Percentiles rank a stretch among this genome's conserved stretches.
Evolutionary conservation across 208 protist genomes (phyloP).

Genomic region (Crithidia expoeki): DNA sequence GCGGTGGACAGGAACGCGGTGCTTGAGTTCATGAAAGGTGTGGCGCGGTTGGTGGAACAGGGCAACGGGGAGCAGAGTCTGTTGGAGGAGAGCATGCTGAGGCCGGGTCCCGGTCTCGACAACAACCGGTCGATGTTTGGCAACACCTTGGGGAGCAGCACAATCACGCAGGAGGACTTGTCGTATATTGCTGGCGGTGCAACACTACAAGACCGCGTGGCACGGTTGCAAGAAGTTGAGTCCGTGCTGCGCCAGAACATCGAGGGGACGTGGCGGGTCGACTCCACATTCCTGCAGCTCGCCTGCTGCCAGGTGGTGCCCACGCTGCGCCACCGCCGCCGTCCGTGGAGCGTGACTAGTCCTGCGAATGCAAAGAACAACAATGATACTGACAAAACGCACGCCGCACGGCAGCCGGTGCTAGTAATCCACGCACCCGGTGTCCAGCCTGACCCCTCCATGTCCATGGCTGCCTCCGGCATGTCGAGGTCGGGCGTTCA

Average conservation of each 20-base stretch:
- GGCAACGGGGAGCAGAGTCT: conserved; percentile 33
- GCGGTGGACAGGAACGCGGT: conserved; percentile 59
- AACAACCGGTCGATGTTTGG: conserved; percentile 3
- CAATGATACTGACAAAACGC: neutral
- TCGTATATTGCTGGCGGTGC: conserved; percentile 57
- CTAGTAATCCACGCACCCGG: conserved; percentile 72
- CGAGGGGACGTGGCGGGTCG: conserved; percentile 61
- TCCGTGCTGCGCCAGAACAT: conserved; percentile 59
- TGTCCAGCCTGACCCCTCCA: conserved; percentile 43
- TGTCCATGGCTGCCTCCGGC: conserved; percentile 23
- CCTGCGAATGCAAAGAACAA: neutral
- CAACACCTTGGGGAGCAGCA: neutral
- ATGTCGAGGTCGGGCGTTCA: neutral
- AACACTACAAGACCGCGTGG: conserved; percentile 39
- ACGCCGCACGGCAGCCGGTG: conserved; percentile 27
- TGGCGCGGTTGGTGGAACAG: conserved; percentile 44
- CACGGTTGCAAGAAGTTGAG: conserved; percentile 72
- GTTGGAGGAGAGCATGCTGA: conserved; percentile 54
- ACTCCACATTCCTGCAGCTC: conserved; percentile 61
- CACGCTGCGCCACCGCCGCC: conserved; percentile 61
- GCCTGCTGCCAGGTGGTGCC: conserved; percentile 65
- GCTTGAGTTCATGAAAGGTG: conserved; percentile 50
- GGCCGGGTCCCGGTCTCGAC: neutral
- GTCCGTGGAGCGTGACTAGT: conserved; percentile 25
- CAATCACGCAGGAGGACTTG: conserved; percentile 38